Conservation (phyloP, 2,329 filamentous ascomycete genomes). For the Albifimbria verrucaria region DNA sequence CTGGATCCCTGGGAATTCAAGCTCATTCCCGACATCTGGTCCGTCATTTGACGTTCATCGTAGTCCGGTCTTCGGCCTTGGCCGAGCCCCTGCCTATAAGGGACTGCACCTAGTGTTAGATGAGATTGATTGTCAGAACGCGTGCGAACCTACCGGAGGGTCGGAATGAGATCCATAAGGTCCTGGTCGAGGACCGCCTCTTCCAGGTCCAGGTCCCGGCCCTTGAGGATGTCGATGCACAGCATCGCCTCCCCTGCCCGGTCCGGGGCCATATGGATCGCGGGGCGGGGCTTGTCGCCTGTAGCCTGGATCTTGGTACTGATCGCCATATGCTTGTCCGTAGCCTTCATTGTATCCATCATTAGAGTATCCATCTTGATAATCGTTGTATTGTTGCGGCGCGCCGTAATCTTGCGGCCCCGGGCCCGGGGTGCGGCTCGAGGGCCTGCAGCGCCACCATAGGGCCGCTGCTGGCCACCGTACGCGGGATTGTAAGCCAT, state of each 20-base stretch:
- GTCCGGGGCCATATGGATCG: constrained; percentile 41
- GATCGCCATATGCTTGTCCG: constrained; percentile 35
- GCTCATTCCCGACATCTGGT: constrained; percentile 33
- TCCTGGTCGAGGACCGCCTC: constrained; percentile 38
- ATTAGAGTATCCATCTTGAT: constrained; percentile 43
- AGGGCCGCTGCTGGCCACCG: constrained; percentile 44
- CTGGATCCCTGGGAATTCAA: constrained; percentile 24
- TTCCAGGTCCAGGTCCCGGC: constrained; percentile 27
- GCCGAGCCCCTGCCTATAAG: constrained; percentile 26
- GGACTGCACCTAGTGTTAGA: constrained; percentile 17
- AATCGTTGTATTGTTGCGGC: constrained; percentile 42
- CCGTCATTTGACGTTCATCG: constrained; percentile 26
- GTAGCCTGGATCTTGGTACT: constrained; percentile 44
- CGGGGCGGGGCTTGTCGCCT: constrained; percentile 39
- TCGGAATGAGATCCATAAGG: constrained; percentile 39
- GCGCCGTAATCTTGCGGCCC: constrained; percentile 20
- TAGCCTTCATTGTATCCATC: constrained; percentile 41
- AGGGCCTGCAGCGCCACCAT: constrained; percentile 42
- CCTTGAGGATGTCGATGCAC: constrained; percentile 38
- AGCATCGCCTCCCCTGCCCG: constrained; percentile 37
- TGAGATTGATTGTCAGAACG: constrained; percentile 1
- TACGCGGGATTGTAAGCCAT: constrained; percentile 52
- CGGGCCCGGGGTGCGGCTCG: constrained; percentile 36
- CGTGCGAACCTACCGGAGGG: constrained; percentile 32
- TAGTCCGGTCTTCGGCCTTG: constrained; percentile 18